Evolutionary conservation across 2,329 filamentous ascomycete genomes (phyloP), one percentile per base, ranked within the genome.

Genomic region (Verticillium isaacii): DNA sequence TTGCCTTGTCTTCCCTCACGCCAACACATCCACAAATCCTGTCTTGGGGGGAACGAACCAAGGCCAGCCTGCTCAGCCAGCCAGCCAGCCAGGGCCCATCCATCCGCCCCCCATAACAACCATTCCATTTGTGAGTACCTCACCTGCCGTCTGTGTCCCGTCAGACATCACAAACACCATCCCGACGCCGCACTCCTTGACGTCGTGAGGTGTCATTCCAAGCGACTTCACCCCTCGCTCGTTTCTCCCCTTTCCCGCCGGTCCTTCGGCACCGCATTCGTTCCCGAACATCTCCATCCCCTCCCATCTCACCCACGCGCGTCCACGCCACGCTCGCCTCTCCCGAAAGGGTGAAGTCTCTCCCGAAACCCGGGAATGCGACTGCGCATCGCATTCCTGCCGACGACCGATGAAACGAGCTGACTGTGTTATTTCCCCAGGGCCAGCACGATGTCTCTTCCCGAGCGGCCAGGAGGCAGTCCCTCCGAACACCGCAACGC

Each of bases 381-480:
- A 45, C 23, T 14, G 52, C 57, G 32, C 57, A 41, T 32, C 52
- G 29, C 54, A 50, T 12, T 32, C 50, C 39, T 32, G 17, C 57
- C 61, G 39, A 60, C 50, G 60, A 25, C 32, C 45, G 52, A 34
- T 32, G 50, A 50, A 29, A 57, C 25, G 41, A 56, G 19, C 65
- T 66, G 56, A 65, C 58, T 45, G 37, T 41, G 45, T 52, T 55
- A 63, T 58, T 62, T 59, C 32, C 57, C 56, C 57, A 52, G 45
- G 45, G 66, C 57, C 65, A 81, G 78, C 72, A 78, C 69, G 71
- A 88, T 89, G 85, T 85, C 85, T 76, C 81, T 85, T 66, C 84
- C 85, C 65, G 80, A 85, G 73, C 83, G 89, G 74, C 89, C 90
- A 62, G 86, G 87, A 71, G 83, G 83, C 67, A 82, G 80, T 67